Evolutionary conservation across 306 rosid species (phyloP).

Genomic region (Pachyrhizus erosus): DNA sequence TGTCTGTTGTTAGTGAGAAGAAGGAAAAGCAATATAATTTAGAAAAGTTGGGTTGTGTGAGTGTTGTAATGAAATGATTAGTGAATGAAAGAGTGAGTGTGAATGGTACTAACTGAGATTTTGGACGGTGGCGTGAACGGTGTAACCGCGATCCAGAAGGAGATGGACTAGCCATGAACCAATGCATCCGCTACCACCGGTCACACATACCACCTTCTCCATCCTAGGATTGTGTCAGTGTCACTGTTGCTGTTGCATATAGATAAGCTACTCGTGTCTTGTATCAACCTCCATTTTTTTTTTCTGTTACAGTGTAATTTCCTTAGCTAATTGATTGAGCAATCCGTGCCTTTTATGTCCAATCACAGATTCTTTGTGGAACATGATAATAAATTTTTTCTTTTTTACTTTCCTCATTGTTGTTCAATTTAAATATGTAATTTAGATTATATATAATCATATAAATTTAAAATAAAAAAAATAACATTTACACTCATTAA

Average conservation of each 20-base stretch:
- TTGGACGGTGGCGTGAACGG: constrained; percentile 84
- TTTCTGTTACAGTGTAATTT: too few species aligned
- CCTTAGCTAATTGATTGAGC: too few species aligned
- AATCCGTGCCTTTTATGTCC: too few species aligned
- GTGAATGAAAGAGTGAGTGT: not conserved
- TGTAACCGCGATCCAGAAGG: constrained; percentile 84
- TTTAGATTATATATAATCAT: too few species aligned
- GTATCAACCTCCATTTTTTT: too few species aligned
- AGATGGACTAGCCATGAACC: constrained; percentile 87
- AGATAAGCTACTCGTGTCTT: not conserved
- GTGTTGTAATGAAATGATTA: not conserved
- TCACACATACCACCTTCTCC: constrained; percentile 76
- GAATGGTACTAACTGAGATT: constrained; percentile 60
- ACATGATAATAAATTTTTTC: too few species aligned
- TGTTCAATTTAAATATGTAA: too few species aligned
- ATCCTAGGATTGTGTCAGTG: not conserved
- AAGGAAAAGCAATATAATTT: not conserved
- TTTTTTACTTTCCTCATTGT: too few species aligned
- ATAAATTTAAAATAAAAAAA: too few species aligned
- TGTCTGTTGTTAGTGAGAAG: constrained; percentile 47
- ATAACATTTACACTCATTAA: too few species aligned
- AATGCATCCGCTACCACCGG: constrained; percentile 90
- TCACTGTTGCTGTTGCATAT: not conserved
- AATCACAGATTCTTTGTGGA: too few species aligned
- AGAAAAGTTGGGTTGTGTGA: not conserved